phyloP scores from a whole-genome alignment of 352 stramenopile species.

The Phytopythium montanum region DNA sequence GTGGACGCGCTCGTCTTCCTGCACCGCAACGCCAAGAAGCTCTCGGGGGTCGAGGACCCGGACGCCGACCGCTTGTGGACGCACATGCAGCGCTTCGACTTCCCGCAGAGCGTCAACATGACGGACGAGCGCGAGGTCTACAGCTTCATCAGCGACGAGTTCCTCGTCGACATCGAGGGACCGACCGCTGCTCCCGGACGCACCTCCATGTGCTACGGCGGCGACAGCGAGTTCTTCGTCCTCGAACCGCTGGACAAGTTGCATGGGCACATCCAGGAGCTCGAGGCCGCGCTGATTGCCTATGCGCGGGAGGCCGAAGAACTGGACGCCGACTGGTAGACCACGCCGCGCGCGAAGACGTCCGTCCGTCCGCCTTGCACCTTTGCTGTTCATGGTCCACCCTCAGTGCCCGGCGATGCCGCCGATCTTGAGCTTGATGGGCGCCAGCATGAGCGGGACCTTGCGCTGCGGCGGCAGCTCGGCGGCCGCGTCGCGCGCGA shows the following conservation, averaged over 20 bases:
- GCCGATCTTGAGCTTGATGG: background rate
- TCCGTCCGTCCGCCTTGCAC: no score
- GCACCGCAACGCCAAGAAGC: slow-evolving; percentile 46
- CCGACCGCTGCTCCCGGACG: no score
- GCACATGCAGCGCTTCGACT: background rate
- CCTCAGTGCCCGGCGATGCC: background rate
- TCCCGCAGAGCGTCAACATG: background rate
- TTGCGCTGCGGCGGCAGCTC: slow-evolving; percentile 12
- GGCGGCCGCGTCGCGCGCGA: slow-evolving; percentile 23
- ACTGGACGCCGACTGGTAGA: background rate
- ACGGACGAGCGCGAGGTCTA: background rate
- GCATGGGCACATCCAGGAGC: slow-evolving; percentile 12
- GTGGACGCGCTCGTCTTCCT: slow-evolving; percentile 41
- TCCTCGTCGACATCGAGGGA: slow-evolving; percentile 12
- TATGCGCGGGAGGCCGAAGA: slow-evolving; percentile 15
- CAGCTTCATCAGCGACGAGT: slow-evolving; percentile 10
- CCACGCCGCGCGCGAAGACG: no score
- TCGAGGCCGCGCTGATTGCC: slow-evolving; percentile 22
- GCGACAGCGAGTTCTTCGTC: slow-evolving; percentile 16
- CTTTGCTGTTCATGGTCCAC: no score
- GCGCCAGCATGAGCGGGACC: background rate
- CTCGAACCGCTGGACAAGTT: slow-evolving; percentile 19
- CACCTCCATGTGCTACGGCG: slow-evolving; percentile 30
- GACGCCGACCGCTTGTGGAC: background rate
- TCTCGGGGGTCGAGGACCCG: slow-evolving; percentile 9